A percentile compares a stretch with the other conserved stretches of the same genome.
Conservation (phyloP, 2,329 filamentous ascomycete species). For the Aspergillus awamori region DNA sequence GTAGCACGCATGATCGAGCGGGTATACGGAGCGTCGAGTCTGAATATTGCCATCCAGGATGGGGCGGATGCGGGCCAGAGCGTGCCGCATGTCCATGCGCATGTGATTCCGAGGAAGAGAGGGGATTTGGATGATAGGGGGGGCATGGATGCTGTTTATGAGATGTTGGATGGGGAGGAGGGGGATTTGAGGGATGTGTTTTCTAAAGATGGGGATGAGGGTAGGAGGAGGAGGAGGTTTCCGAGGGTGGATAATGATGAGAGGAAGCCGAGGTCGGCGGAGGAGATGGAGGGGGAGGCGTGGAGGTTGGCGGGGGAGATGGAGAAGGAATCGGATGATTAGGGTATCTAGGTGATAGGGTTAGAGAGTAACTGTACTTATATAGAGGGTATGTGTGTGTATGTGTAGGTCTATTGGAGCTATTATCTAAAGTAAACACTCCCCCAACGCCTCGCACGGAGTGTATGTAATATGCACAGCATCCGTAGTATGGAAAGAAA, state of each 20-base stretch:
- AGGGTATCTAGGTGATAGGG: not conserved
- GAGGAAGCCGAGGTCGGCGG: constrained; percentile 53
- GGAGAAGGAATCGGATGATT: constrained; percentile 27
- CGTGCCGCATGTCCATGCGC: constrained; percentile 89
- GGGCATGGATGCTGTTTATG: constrained; percentile 76
- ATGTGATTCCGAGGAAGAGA: constrained; percentile 76
- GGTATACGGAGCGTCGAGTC: constrained; percentile 67
- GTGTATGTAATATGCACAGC: too few species aligned
- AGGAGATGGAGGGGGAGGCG: constrained; percentile 45
- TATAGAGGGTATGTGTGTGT: not conserved
- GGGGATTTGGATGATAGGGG: constrained; percentile 61
- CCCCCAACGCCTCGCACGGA: too few species aligned
- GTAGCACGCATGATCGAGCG: constrained; percentile 74
- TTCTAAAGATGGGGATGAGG: constrained; percentile 21
- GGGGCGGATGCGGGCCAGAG: constrained; percentile 89
- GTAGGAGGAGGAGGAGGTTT: constrained; percentile 56
- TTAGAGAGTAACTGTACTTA: not conserved
- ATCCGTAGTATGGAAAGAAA: not conserved
- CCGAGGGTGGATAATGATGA: constrained; percentile 75
- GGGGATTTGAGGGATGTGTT: constrained; percentile 78
- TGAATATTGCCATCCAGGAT: constrained; percentile 96
- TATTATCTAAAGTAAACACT: too few species aligned
- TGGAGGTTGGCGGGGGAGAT: constrained; percentile 45
- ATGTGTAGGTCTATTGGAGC: too few species aligned
- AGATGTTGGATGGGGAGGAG: constrained; percentile 78